phyloP scores from a whole-genome alignment of 495 filamentous ascomycete species.

The Neohortaea acidophila region DNA sequence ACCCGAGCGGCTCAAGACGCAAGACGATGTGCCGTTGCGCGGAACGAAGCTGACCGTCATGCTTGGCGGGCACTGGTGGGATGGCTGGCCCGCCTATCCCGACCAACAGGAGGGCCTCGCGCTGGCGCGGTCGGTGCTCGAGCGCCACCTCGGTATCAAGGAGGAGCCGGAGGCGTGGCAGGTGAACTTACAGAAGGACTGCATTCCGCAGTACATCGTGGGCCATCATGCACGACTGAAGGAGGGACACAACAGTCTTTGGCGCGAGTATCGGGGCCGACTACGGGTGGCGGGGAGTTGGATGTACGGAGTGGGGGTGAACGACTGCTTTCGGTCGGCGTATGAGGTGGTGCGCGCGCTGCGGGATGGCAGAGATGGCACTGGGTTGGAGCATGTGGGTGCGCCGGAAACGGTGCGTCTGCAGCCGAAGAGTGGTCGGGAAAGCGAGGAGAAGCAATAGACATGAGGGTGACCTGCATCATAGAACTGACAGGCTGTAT shows the following conservation, averaged over 20 bases:
- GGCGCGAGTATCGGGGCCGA: slow-evolving; percentile 40
- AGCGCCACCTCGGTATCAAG: slow-evolving; percentile 57
- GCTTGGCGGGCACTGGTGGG: slow-evolving; percentile 91
- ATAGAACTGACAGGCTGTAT: too few relatives aligned
- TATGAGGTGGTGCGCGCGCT: slow-evolving; percentile 30
- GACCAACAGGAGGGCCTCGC: slow-evolving; percentile 44
- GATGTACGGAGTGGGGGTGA: slow-evolving; percentile 49
- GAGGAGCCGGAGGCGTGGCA: slow-evolving; percentile 40
- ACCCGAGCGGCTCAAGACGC: slow-evolving; percentile 16
- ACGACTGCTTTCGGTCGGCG: slow-evolving; percentile 46
- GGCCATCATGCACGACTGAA: slow-evolving; percentile 55
- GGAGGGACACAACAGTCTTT: slow-evolving; percentile 39
- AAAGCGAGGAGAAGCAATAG: neutral
- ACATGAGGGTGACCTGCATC: too few relatives aligned
- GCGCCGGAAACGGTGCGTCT: slow-evolving; percentile 10
- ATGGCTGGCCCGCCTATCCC: slow-evolving; percentile 43
- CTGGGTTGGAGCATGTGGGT: slow-evolving; percentile 16
- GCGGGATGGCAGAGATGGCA: slow-evolving; percentile 13
- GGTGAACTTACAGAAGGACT: slow-evolving; percentile 52
- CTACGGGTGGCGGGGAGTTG: slow-evolving; percentile 67
- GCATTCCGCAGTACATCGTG: slow-evolving; percentile 79
- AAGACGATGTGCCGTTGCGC: slow-evolving; percentile 35
- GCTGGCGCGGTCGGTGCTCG: slow-evolving; percentile 53
- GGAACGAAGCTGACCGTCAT: slow-evolving; percentile 91
- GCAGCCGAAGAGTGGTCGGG: slow-evolving; percentile 3